phyloP scores from a whole-genome alignment of 148 eudicot species.

The Rhododendron kiyosumense region DNA sequence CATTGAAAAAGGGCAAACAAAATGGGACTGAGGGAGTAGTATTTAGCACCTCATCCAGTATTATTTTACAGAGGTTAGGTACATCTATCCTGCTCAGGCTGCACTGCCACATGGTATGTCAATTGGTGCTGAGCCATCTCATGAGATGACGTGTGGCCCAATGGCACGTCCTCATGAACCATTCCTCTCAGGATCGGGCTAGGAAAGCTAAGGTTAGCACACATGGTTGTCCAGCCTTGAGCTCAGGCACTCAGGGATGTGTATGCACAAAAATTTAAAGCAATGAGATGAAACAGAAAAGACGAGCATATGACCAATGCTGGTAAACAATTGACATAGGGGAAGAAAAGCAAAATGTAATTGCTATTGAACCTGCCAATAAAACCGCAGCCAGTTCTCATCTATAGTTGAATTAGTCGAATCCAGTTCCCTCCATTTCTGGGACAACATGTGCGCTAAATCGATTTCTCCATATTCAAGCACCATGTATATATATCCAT shows the following conservation, averaged over 20 bases:
- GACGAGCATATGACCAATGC: neutral
- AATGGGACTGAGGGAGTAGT: neutral
- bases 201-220: neutral
- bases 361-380: slow-evolving; percentile 70
- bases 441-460: slow-evolving; percentile 93
- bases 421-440: slow-evolving; percentile 88
- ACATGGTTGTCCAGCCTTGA: neutral
- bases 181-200: neutral
- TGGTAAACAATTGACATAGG: neutral
- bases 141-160: neutral
- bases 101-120: neutral
- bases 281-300: neutral
- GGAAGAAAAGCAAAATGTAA: neutral
- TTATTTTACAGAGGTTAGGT: neutral
- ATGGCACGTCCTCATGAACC: neutral
- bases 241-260: neutral
- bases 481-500: slow-evolving; percentile 89
- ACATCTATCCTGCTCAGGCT: neutral
- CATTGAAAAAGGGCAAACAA: no score
- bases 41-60: neutral
- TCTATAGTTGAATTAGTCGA: slow-evolving; percentile 51
- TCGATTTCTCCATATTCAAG: slow-evolving; percentile 98
- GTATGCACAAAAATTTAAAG: neutral
- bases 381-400: slow-evolving; percentile 96
- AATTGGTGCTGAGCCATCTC: neutral